Percentiles rank a stretch among this genome's conserved stretches.
These are phyloP conservation scores for Trametes cingulata DNA, from an alignment of 768 basidiomycete genomes.

Conservation along the genomic window DNA sequence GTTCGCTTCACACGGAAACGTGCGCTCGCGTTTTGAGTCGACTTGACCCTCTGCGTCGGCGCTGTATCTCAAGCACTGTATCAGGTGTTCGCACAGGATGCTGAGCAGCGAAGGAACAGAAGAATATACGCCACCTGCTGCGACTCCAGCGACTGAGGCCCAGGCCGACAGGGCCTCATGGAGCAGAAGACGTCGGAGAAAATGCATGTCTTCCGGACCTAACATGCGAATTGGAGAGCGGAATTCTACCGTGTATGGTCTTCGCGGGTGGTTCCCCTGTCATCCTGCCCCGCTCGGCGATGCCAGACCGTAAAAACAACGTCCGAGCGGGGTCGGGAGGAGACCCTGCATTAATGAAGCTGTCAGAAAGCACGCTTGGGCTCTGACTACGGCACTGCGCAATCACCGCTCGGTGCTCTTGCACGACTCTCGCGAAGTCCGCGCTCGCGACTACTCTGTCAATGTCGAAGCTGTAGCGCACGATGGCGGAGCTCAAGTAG, in stretches of 20 bases:
- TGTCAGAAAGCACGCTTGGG: neutral
- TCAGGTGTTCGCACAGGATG: slow-evolving; percentile 2
- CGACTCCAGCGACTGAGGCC: neutral
- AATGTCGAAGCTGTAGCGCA: neutral
- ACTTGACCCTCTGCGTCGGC: neutral
- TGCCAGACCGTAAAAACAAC: neutral
- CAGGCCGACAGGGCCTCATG: neutral
- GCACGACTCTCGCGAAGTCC: neutral
- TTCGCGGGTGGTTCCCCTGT: no score
- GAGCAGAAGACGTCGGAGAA: neutral
- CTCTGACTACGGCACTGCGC: neutral
- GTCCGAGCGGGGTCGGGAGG: neutral
- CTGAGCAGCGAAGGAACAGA: neutral
- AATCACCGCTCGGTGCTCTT: neutral
- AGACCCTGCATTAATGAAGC: no score
- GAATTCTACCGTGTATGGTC: neutral
- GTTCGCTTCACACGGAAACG: slow-evolving; percentile 3
- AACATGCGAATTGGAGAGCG: neutral
- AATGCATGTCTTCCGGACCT: neutral
- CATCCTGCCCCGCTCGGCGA: no score
- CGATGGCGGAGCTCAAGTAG: neutral
- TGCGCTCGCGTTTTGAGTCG: neutral
- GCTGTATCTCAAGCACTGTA: neutral
- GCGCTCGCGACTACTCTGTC: slow-evolving; percentile 10
- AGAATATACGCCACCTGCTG: neutral